These are phyloP conservation scores for Aspergillus homomorphus DNA, from an alignment of 495 filamentous ascomycete species.

Conservation along the genomic window DNA sequence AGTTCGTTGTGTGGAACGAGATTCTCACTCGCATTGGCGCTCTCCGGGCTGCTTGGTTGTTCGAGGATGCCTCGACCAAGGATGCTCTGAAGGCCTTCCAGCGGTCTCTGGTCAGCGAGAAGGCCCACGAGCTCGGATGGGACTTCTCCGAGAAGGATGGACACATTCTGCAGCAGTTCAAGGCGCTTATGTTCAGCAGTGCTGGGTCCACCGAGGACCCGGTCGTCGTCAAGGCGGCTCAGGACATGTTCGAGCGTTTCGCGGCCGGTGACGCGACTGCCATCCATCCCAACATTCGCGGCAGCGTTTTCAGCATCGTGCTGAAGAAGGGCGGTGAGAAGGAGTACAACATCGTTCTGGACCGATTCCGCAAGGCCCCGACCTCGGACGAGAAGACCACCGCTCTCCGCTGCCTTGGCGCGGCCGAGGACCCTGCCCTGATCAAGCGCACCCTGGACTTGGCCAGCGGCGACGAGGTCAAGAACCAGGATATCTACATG, in stretches of 20 bases:
- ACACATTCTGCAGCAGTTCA: conserved; percentile 85
- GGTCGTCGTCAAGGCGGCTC: conserved; percentile 54
- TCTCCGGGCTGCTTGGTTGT: conserved; percentile 81
- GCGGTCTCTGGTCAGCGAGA: conserved; percentile 65
- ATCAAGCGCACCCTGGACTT: conserved; percentile 77
- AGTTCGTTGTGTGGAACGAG: conserved; percentile 95
- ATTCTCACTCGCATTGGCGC: conserved; percentile 71
- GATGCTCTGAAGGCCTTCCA: conserved; percentile 81
- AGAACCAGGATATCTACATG: conserved; percentile 95
- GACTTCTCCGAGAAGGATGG: conserved; percentile 76
- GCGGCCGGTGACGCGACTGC: conserved; percentile 54
- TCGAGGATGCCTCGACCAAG: conserved; percentile 70
- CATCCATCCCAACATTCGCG: conserved; percentile 66
- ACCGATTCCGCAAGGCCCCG: conserved; percentile 79
- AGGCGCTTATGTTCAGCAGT: conserved; percentile 60
- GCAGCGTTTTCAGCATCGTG: conserved; percentile 60
- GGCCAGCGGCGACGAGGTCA: conserved; percentile 77
- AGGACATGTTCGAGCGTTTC: conserved; percentile 64
- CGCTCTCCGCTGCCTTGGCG: conserved; percentile 82
- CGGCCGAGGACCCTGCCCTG: conserved; percentile 70
- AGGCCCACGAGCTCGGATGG: conserved; percentile 87
- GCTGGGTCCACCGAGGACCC: conserved; percentile 61
- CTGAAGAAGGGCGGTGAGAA: conserved; percentile 59
- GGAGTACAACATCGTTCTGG: conserved; percentile 68
- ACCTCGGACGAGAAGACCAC: conserved; percentile 94